Evolutionary conservation across 306 rosid species (phyloP).

Genomic region (Delonix regia): DNA sequence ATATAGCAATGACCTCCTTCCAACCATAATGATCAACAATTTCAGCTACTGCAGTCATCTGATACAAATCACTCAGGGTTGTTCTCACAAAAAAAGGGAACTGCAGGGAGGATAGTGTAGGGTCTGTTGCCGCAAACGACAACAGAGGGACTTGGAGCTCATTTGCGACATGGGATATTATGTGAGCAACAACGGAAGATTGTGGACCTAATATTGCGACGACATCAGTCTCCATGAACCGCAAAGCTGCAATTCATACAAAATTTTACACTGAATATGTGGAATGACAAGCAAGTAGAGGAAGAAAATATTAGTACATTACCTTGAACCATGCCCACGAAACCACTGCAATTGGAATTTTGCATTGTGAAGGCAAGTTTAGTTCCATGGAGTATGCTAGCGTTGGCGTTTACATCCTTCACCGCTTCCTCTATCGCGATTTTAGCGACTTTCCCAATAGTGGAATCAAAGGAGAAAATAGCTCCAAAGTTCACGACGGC

Average conservation of each 20-base stretch:
- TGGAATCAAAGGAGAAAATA: conserved; percentile 66
- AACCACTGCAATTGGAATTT: conserved; percentile 83
- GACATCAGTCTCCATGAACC: conserved; percentile 82
- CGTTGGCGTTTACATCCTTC: conserved; percentile 79
- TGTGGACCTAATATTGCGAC: conserved; percentile 91
- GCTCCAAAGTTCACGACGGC: conserved; percentile 73
- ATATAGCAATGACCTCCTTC: conserved; percentile 83
- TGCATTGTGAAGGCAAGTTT: conserved; percentile 51
- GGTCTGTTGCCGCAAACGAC: conserved; percentile 94
- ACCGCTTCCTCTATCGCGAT: conserved; percentile 82
- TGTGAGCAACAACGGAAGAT: conserved; percentile 91
- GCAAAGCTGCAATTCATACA: conserved; percentile 66
- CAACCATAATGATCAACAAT: conserved; percentile 72
- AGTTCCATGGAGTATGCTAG: conserved; percentile 61
- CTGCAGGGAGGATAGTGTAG: conserved; percentile 82
- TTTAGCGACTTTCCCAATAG: conserved; percentile 81
- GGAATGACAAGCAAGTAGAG: not conserved
- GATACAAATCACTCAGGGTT: conserved; percentile 73
- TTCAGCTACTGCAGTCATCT: conserved; percentile 89
- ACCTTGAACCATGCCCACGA: conserved; percentile 88
- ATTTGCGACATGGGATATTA: conserved; percentile 80
- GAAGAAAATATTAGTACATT: not conserved
- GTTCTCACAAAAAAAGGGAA: conserved; percentile 88
- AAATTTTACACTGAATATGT: not conserved
- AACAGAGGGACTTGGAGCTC: conserved; percentile 85